phyloP scores from a whole-genome alignment of 805 yeast genomes.

The Wickerhamomyces rabaulensis region DNA sequence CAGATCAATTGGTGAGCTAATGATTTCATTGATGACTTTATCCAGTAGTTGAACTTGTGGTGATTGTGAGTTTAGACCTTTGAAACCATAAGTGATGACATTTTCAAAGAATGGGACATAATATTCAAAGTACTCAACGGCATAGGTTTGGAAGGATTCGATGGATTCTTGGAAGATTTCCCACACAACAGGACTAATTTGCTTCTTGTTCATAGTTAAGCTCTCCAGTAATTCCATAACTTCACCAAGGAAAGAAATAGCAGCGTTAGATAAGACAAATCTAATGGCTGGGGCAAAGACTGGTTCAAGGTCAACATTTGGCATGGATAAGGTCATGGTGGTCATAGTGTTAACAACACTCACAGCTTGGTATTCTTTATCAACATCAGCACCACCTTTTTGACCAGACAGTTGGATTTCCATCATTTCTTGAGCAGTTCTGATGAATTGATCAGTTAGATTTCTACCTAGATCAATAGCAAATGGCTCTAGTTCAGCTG shows the following conservation, averaged over 20 bases:
- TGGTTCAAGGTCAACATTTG: slow-evolving; percentile 46
- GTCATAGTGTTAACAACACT: slow-evolving; percentile 69
- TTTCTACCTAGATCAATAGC: slow-evolving; percentile 60
- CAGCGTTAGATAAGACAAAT: slow-evolving; percentile 52
- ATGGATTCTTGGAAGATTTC: slow-evolving; percentile 41
- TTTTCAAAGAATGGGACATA: slow-evolving; percentile 55
- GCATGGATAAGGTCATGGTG: slow-evolving; percentile 67
- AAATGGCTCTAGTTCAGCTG: slow-evolving; percentile 85
- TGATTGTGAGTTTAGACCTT: slow-evolving; percentile 11
- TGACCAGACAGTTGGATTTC: slow-evolving; percentile 28
- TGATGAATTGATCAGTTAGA: slow-evolving; percentile 56
- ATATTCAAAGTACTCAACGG: slow-evolving; percentile 51
- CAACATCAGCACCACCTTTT: slow-evolving; percentile 34
- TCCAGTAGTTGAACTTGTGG: slow-evolving; percentile 16
- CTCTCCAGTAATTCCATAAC: slow-evolving; percentile 59
- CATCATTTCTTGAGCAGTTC: slow-evolving; percentile 49
- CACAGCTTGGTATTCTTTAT: slow-evolving; percentile 63
- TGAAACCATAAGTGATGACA: slow-evolving; percentile 47
- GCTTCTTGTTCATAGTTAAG: slow-evolving; percentile 42
- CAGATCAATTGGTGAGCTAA: slow-evolving; percentile 17
- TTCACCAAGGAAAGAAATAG: slow-evolving; percentile 58
- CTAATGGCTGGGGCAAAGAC: slow-evolving; percentile 54
- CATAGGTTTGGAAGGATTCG: slow-evolving; percentile 54
- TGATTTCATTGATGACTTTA: slow-evolving; percentile 12
- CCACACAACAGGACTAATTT: slow-evolving; percentile 49